Percentiles rank a stretch among this genome's conserved stretches.
Evolutionary conservation across 1,139 yeast species (phyloP).

Genomic region (Scheffersomyces illinoinensis): DNA sequence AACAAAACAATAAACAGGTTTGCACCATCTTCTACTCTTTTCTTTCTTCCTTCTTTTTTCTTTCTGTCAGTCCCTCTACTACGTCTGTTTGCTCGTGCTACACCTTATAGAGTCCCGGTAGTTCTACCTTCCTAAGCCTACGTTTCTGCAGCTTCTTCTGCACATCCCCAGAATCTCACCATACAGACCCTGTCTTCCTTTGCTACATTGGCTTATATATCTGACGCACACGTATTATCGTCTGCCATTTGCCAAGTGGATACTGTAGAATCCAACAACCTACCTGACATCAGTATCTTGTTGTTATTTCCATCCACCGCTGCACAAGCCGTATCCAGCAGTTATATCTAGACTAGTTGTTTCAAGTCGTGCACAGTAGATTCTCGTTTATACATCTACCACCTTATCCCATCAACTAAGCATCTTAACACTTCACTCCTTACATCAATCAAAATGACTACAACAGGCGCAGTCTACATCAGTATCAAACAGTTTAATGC

Average conservation of each 20-base stretch:
- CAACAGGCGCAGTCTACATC: slow-evolving; percentile 29
- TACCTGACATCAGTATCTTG: background rate
- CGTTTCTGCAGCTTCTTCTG: background rate
- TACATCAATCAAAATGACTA: slow-evolving; percentile 1
- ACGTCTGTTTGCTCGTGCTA: background rate
- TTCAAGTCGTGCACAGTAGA: background rate
- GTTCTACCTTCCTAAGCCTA: background rate
- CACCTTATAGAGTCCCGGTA: background rate
- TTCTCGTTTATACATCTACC: background rate
- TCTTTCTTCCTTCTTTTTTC: background rate
- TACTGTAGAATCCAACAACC: background rate
- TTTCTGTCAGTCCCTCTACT: background rate
- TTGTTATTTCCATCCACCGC: background rate
- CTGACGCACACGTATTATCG: background rate
- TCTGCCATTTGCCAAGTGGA: background rate
- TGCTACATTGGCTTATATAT: background rate
- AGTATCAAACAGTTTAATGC: slow-evolving; percentile 87
- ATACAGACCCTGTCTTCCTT: background rate
- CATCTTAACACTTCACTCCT: background rate
- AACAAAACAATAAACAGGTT: background rate
- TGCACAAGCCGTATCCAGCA: background rate
- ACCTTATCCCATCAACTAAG: background rate
- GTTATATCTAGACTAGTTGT: background rate
- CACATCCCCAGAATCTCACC: background rate
- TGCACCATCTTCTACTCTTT: background rate